These are phyloP conservation scores for Bacterosira constricta DNA, from an alignment of 108 stramenopile species.

Conservation along the genomic window DNA sequence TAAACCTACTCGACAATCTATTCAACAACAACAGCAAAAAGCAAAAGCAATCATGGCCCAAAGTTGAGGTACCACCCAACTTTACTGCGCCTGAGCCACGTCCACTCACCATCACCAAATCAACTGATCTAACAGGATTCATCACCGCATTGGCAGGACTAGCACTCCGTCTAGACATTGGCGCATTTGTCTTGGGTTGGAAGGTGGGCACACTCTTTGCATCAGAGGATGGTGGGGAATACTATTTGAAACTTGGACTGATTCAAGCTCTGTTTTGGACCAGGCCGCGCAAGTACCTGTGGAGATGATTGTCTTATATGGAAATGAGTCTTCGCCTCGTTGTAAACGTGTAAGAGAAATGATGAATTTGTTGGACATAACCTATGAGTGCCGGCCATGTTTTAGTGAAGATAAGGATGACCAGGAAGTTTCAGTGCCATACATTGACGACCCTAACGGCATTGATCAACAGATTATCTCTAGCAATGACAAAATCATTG, in stretches of 20 bases:
- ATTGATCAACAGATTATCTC: slow-evolving; percentile 68
- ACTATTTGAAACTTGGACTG: slow-evolving; percentile 68
- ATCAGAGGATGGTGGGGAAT: slow-evolving; percentile 41
- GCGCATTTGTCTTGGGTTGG: slow-evolving; percentile 80
- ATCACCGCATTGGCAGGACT: slow-evolving; percentile 50
- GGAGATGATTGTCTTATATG: slow-evolving; percentile 86
- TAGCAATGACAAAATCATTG: slow-evolving; percentile 80
- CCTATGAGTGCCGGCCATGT: slow-evolving; percentile 78
- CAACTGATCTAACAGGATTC: slow-evolving; percentile 47
- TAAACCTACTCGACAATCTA: not conserved
- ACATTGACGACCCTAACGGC: slow-evolving; percentile 82
- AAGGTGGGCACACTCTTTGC: slow-evolving; percentile 52
- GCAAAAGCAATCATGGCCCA: slow-evolving; percentile 40
- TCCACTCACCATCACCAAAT: slow-evolving; percentile 54
- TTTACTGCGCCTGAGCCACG: slow-evolving; percentile 66
- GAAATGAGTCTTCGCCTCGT: slow-evolving; percentile 85
- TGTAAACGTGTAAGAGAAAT: slow-evolving; percentile 90
- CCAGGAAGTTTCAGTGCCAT: slow-evolving; percentile 80
- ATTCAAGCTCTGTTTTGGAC: slow-evolving; percentile 67
- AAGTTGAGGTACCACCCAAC: slow-evolving; percentile 53
- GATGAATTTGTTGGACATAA: slow-evolving; percentile 81
- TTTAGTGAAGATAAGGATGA: slow-evolving; percentile 59
- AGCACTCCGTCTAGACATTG: slow-evolving; percentile 65
- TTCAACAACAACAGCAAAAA: not conserved
- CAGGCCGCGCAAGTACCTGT: slow-evolving; percentile 50